phyloP scores from a whole-genome alignment of 2,329 filamentous ascomycete genomes.

The Coniella vitis region DNA sequence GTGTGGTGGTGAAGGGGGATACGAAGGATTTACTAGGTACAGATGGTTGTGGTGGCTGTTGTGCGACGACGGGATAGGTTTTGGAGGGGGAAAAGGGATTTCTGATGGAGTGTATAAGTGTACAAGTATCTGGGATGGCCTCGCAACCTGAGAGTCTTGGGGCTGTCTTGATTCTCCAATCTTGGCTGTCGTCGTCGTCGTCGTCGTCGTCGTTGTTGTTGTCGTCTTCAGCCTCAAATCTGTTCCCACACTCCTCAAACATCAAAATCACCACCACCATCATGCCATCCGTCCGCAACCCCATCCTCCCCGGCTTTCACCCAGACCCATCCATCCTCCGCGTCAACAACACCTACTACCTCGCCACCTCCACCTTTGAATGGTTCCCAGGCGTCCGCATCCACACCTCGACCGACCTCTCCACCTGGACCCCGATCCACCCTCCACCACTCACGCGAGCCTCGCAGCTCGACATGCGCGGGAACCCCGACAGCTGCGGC shows the following conservation, averaged over 20 bases:
- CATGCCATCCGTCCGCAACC: conserved; percentile 45
- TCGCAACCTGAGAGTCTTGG: too few relatives aligned
- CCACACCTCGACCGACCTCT: conserved; percentile 45
- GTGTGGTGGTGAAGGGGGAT: too few relatives aligned
- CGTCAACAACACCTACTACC: conserved; percentile 47
- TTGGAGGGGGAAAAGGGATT: too few relatives aligned
- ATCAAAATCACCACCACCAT: conserved; percentile 2
- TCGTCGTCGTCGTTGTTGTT: too few relatives aligned
- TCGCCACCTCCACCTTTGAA: conserved; percentile 49
- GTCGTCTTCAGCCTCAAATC: too few relatives aligned
- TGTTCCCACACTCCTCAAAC: neutral
- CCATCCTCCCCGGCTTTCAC: conserved; percentile 51
- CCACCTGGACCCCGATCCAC: conserved; percentile 41
- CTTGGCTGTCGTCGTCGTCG: too few relatives aligned
- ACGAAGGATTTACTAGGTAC: too few relatives aligned
- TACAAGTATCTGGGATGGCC: too few relatives aligned
- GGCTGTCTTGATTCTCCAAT: too few relatives aligned
- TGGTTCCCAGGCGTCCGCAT: conserved; percentile 51
- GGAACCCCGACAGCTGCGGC: conserved; percentile 53
- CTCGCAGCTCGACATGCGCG: conserved; percentile 49
- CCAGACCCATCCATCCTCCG: conserved; percentile 47
- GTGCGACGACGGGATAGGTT: too few relatives aligned
- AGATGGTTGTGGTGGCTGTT: too few relatives aligned
- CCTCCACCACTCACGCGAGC: conserved; percentile 42
- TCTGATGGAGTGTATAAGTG: too few relatives aligned